Evolutionary conservation across 208 protist species (phyloP), one percentile per base, ranked within the genome.

Genomic region (Leishmania aethiopica): DNA sequence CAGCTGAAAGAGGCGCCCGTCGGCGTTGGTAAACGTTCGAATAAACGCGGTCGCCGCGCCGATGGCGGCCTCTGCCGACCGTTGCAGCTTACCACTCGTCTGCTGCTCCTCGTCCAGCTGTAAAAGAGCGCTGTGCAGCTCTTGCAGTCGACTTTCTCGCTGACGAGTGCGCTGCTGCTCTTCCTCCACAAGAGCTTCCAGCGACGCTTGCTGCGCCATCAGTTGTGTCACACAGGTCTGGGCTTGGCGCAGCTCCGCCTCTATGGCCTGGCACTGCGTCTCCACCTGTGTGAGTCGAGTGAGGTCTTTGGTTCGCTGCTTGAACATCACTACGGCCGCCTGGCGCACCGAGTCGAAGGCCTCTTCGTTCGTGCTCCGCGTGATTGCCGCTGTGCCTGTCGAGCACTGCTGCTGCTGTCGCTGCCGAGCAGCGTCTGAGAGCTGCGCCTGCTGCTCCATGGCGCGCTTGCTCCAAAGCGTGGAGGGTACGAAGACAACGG

Each of bases 231-330:
- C 80, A 32, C 77, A 81, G 0, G 62, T 53, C 81, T 93, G 85
- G 37, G 87, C 85, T 37, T 88, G n/a, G 62, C 77, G 71, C 66
- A 86, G 76, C 62, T 86, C 71, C 25, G 69, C 53, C 13, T 88
- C 82, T 1, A 87, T 79, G 25, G 69, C 5, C 17, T 86, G 84
- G 19, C 74, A 74, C 74, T 88, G 84, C 37, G 64, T 37, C 69
- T 90, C 75, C 22, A 93, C 84, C 7, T 86, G 51, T 10, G 89
- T 80, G 6, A 95, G 85, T 49, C 86, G 89, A 19, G 94, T 97
- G 79, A 97, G 92, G 79, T 97, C 94, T 49, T 92, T 92, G 25
- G 92, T 96, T 75, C 92, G 92, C 82, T 97, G 94, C 78, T 95
- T 90, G 77, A 97, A 96, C 89, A 97, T 92, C 57, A 84, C 82